Evolutionary conservation across 1,284 basidiomycete species (phyloP), one percentile per base, ranked within the genome.

Genomic region (Naganishia albida): DNA sequence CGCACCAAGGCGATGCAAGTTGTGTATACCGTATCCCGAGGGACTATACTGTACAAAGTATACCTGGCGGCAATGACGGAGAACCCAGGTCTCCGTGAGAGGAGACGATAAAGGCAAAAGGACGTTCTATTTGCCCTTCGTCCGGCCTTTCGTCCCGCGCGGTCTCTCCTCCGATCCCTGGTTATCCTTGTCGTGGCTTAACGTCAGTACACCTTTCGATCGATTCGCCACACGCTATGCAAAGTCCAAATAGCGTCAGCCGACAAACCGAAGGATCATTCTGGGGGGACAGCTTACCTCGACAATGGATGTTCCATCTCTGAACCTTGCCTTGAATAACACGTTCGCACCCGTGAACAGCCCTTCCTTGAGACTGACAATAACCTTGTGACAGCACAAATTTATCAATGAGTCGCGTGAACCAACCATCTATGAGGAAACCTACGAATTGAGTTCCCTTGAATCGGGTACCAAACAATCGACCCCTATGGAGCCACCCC

Each of bases 331-430:
- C 53, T 88, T 85, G 84, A 98, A 99, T 54, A 99, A 82, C 20
- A 98, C 94, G 72, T 98, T 99, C 28, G 95, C 96, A 73, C 99
- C 98, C 13, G 91, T 94, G 81, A 99, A 99, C 62, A 96, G 82
- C 2, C 95, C 95, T 74, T 99, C 96, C 80, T 99, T 99, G 67
- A 99, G 83, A 44, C 89, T 93, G 62, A 99, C 95, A 55, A 99
- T 96, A 13, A 65, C 46, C 64, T 65, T 74, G 77, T 98, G 95
- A 39, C 16, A 56, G 25, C 10, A 26, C 6, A 28, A 25, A 18
- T 8, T 39, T 15, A 56, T 56, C 2, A 56, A 40, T 23, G 18
- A 34, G 28, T 15, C 16, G 16, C 13, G n/a, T 2, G n/a, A 23
- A 12, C n/a, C 6, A 40, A 1, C 34, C 34, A 7, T 3, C 10